Evolutionary conservation across 441 rosid genomes (phyloP).

Genomic region (Mallotus japonicus): DNA sequence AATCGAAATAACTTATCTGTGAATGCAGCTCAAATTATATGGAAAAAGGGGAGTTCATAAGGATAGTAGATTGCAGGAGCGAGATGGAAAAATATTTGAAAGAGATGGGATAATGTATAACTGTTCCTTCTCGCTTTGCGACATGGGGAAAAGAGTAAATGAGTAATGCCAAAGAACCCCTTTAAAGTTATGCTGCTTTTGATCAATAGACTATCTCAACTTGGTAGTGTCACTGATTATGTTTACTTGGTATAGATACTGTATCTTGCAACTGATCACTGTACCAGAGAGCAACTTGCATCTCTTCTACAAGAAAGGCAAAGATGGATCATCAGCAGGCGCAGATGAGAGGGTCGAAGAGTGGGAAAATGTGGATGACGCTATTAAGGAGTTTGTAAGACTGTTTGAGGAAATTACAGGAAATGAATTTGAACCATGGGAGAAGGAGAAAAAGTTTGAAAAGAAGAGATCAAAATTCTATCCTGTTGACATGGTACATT

Average conservation of each 20-base stretch:
- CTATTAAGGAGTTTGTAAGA: slow-evolving; percentile 61
- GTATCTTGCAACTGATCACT: slow-evolving; percentile 62
- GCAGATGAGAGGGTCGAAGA: slow-evolving; percentile 73
- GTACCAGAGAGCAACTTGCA: slow-evolving; percentile 56
- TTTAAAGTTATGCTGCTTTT: neutral
- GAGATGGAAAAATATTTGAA: slow-evolving; percentile 57
- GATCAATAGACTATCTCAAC: neutral
- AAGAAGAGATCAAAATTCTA: slow-evolving; percentile 61
- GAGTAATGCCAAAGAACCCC: slow-evolving; percentile 35
- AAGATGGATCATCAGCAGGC: slow-evolving; percentile 52
- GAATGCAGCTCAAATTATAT: slow-evolving; percentile 57
- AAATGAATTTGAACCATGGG: slow-evolving; percentile 82
- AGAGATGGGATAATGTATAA: slow-evolving; percentile 67
- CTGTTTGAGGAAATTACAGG: slow-evolving; percentile 70
- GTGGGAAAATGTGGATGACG: slow-evolving; percentile 54
- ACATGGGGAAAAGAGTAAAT: slow-evolving; percentile 58
- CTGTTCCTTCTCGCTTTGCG: slow-evolving; percentile 67
- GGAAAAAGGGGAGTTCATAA: slow-evolving; percentile 72
- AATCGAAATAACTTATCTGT: neutral
- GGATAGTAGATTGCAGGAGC: slow-evolving; percentile 53
- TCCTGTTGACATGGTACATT: slow-evolving; percentile 69
- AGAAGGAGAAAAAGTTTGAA: slow-evolving; percentile 65
- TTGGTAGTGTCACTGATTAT: neutral
- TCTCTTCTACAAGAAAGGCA: slow-evolving; percentile 69
- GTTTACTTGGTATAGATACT: slow-evolving; percentile 41